Evolutionary conservation across 2,329 filamentous ascomycete genomes (phyloP).

Genomic region (Atkinsonella hypoxylon): DNA sequence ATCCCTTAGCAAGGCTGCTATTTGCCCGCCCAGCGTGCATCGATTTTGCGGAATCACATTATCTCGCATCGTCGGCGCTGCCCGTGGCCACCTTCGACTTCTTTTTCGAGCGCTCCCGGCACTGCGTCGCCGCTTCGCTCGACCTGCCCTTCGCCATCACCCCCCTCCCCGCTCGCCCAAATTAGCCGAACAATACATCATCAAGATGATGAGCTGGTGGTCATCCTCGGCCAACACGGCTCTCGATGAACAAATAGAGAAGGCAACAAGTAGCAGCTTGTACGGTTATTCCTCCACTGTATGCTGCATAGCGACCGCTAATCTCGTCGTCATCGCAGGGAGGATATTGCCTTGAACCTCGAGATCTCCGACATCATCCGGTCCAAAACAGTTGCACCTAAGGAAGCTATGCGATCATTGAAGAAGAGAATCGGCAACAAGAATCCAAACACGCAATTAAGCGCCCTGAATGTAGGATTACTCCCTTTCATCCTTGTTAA

Average conservation of each 20-base stretch:
- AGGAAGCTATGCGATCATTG: conserved; percentile 93
- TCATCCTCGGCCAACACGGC: conserved; percentile 82
- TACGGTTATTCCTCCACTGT: conserved; percentile 32
- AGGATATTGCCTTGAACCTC: conserved; percentile 94
- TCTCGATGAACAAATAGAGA: conserved; percentile 94
- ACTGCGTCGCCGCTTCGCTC: not conserved
- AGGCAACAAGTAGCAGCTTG: conserved; percentile 88
- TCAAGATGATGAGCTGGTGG: conserved; percentile 80
- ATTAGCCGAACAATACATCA: not conserved
- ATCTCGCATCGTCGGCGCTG: not conserved
- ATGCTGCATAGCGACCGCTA: not conserved
- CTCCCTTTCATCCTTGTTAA: not conserved
- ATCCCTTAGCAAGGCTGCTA: not conserved
- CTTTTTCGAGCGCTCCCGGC: not conserved
- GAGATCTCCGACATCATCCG: conserved; percentile 97
- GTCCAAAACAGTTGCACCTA: conserved; percentile 93
- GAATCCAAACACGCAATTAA: conserved; percentile 94
- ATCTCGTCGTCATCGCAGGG: conserved; percentile 35
- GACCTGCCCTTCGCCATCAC: not conserved
- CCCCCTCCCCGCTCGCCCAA: not conserved
- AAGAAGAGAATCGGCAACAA: conserved; percentile 92
- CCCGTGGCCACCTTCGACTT: not conserved
- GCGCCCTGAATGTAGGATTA: conserved; percentile 67
- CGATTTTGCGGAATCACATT: not conserved
- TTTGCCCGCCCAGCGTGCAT: not conserved